Evolutionary conservation across 2,329 filamentous ascomycete species (phyloP).

Genomic region (Colletotrichum chlorophyti): DNA sequence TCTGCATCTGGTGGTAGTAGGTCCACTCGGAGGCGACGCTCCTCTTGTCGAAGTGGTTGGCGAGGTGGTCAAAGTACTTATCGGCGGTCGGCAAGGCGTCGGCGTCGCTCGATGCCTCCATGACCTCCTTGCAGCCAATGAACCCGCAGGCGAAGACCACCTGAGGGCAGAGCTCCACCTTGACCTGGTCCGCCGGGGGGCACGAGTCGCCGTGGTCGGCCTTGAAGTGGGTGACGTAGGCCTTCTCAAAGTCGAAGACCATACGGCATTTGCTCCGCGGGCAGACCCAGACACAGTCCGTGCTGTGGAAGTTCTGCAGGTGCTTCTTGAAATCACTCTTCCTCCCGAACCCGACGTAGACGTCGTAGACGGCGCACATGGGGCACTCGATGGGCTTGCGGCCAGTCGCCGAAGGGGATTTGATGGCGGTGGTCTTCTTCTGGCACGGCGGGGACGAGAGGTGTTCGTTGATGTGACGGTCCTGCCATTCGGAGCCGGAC

Average conservation of each 20-base stretch:
- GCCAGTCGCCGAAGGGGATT: neutral
- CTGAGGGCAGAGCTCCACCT: conserved; percentile 49
- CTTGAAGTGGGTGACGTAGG: conserved; percentile 52
- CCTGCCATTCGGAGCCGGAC: conserved; percentile 18
- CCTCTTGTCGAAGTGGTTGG: conserved; percentile 49
- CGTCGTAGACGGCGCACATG: conserved; percentile 53
- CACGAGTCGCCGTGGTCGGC: conserved; percentile 41
- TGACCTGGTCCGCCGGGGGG: conserved; percentile 46
- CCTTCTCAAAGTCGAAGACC: conserved; percentile 52
- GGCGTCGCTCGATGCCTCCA: conserved; percentile 45
- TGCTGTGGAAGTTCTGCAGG: conserved; percentile 54
- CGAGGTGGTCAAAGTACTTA: conserved; percentile 55
- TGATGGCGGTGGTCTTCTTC: conserved; percentile 36
- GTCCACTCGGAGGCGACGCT: conserved; percentile 42
- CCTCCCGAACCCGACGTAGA: conserved; percentile 51
- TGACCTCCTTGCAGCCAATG: conserved; percentile 48
- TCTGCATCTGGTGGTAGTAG: conserved; percentile 50
- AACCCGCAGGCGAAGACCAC: conserved; percentile 54
- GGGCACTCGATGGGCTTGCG: conserved; percentile 44
- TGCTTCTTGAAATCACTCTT: conserved; percentile 58
- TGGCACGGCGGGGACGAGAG: conserved; percentile 39
- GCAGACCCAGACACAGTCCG: conserved; percentile 51
- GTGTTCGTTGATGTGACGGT: conserved; percentile 2
- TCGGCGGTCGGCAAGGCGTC: conserved; percentile 46
- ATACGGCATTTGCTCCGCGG: conserved; percentile 48